A percentile compares a stretch with the other conserved stretches of the same genome.
Evolutionary conservation across 1,139 yeast genomes (phyloP).

Genomic region (Kurtzmaniella quercitrusa): DNA sequence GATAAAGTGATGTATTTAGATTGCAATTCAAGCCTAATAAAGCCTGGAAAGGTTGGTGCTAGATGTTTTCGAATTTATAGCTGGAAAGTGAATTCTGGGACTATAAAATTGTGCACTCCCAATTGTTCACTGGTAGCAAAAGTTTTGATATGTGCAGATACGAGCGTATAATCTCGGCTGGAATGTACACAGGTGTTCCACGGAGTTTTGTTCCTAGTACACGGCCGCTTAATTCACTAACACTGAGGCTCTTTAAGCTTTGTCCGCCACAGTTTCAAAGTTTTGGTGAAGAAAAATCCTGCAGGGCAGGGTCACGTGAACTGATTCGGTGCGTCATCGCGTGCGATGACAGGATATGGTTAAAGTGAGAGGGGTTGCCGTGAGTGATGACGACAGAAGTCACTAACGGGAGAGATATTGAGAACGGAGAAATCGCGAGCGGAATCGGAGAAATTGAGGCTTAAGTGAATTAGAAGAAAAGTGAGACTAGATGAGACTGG

Average conservation of each 20-base stretch:
- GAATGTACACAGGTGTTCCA: not conserved
- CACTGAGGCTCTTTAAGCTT: not conserved
- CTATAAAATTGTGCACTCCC: not conserved
- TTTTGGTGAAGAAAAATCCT: not conserved
- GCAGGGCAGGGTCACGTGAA: not conserved
- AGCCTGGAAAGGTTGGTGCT: too few species aligned
- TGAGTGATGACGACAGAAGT: not conserved
- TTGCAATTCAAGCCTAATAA: too few species aligned
- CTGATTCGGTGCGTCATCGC: not conserved
- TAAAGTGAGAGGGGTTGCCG: too few species aligned
- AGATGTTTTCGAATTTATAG: not conserved
- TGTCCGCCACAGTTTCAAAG: slow-evolving; percentile 1
- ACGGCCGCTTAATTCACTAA: not conserved
- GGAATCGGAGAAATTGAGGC: too few species aligned
- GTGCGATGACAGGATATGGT: not conserved
- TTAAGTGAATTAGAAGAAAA: too few species aligned
- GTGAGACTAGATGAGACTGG: too few species aligned
- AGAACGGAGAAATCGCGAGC: too few species aligned
- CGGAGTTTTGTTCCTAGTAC: not conserved
- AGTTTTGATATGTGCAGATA: not conserved
- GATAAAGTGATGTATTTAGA: not conserved
- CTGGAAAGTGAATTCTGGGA: not conserved
- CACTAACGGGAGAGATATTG: not conserved
- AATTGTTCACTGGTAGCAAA: not conserved
- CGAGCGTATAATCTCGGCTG: not conserved